Conservation (phyloP, 129 eudicot genomes). For the Centaurea solstitialis region DNA sequence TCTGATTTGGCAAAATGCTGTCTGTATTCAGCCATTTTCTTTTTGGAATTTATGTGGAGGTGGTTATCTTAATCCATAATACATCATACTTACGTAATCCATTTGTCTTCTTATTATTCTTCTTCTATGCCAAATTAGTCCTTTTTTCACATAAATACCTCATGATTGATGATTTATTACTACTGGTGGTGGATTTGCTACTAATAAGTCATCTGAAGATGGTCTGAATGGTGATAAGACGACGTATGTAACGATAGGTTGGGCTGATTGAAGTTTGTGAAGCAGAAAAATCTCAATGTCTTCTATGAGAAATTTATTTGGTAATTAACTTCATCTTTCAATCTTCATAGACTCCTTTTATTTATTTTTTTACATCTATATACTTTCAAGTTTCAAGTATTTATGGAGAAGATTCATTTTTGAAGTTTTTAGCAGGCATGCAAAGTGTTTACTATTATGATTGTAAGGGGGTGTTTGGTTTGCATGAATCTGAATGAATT, state of each 20-base stretch:
- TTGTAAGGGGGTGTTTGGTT: neutral
- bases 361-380: neutral
- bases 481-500: too few species aligned
- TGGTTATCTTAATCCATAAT: neutral
- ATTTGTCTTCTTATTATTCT: constrained; percentile 13
- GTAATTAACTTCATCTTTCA: neutral
- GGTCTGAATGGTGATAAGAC: neutral
- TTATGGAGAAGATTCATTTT: neutral
- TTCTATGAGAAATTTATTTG: constrained; percentile 1
- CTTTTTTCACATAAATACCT: neutral
- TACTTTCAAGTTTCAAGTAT: neutral
- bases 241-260: neutral
- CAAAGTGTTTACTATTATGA: neutral
- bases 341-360: neutral
- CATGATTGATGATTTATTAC: neutral
- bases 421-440: neutral
- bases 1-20: constrained; percentile 8
- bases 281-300: neutral
- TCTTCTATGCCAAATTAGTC: neutral
- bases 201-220: too few species aligned
- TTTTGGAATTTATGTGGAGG: constrained; percentile 1
- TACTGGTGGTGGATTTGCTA: neutral
- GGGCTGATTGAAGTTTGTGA: neutral
- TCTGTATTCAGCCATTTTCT: neutral
- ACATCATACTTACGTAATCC: neutral